These are phyloP conservation scores for Hygrophorus pudorinus DNA, from an alignment of 768 basidiomycete genomes.

Conservation along the genomic window DNA sequence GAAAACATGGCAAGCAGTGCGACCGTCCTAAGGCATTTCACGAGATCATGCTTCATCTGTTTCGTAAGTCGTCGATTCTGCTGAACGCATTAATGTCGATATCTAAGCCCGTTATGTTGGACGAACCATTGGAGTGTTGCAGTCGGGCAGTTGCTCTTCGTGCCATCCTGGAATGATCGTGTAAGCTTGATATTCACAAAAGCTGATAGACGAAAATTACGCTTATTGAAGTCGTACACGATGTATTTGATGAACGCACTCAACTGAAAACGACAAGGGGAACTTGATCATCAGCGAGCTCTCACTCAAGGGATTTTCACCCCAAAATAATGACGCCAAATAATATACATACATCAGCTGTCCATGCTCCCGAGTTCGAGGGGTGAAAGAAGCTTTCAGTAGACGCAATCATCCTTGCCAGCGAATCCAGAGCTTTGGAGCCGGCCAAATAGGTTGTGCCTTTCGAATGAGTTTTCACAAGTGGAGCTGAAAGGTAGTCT, in stretches of 20 bases:
- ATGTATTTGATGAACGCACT: constrained; percentile 81
- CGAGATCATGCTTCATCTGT: constrained; percentile 75
- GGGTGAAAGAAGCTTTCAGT: constrained; percentile 91
- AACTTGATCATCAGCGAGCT: constrained; percentile 1
- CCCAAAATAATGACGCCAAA: background rate
- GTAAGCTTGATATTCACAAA: constrained; percentile 1
- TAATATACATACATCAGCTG: constrained; percentile 45
- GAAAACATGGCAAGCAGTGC: constrained; percentile 87
- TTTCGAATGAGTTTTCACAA: constrained; percentile 35
- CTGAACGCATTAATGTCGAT: constrained; percentile 2
- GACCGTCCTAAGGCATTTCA: constrained; percentile 73
- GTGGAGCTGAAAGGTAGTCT: constrained; percentile 51
- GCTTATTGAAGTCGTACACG: constrained; percentile 77
- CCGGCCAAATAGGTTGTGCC: constrained; percentile 65
- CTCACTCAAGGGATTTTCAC: background rate
- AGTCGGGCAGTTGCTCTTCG: constrained; percentile 66
- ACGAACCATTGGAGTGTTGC: constrained; percentile 64
- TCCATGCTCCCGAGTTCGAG: constrained; percentile 79
- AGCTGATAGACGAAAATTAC: constrained; percentile 24
- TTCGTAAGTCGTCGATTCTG: constrained; percentile 70
- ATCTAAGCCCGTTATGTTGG: background rate
- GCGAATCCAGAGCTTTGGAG: constrained; percentile 74
- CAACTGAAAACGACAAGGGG: constrained; percentile 30
- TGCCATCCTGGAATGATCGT: constrained; percentile 46
- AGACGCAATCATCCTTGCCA: constrained; percentile 78